Percentiles rank a stretch among this genome's conserved stretches.
Evolutionary conservation across 2,329 filamentous ascomycete genomes (phyloP).

Genomic region (Xylariaceae sp.): DNA sequence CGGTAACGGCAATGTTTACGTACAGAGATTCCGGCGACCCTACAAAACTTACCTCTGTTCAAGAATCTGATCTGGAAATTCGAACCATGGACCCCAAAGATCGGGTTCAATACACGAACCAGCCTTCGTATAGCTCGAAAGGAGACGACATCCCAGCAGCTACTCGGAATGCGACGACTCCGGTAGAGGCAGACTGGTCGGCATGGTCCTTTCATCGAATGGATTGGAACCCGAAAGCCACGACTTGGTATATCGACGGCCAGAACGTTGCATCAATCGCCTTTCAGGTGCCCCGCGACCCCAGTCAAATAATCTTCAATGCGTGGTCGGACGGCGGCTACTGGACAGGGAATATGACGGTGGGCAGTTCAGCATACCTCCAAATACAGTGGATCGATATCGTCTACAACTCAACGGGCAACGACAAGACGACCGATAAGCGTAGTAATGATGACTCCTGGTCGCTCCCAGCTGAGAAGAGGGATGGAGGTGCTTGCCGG

Average conservation of each 20-base stretch:
- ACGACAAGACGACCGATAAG: conserved; percentile 23
- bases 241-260: conserved; percentile 62
- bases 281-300: conserved; percentile 61
- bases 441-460: conserved; percentile 1
- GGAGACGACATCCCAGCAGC: conserved; percentile 53
- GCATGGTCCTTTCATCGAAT: conserved; percentile 65
- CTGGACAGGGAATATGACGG: conserved; percentile 65
- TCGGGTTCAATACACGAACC: conserved; percentile 64
- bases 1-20: conserved; percentile 60
- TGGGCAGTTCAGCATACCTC: conserved; percentile 56
- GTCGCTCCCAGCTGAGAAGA: conserved; percentile 16
- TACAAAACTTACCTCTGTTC: conserved; percentile 46
- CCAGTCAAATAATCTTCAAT: conserved; percentile 61
- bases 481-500: conserved; percentile 31
- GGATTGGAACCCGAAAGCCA: conserved; percentile 62
- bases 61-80: conserved; percentile 61
- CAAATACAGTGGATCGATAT: conserved; percentile 69
- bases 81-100: conserved; percentile 53
- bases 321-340: conserved; percentile 65
- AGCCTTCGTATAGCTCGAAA: conserved; percentile 56
- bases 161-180: conserved; percentile 54
- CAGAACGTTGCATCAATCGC: conserved; percentile 56
- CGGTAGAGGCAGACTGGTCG: conserved; percentile 52
- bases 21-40: conserved; percentile 49
- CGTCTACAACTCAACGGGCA: conserved; percentile 55